phyloP scores from a whole-genome alignment of 805 yeast genomes.

The Tetrapisispora taiwanensis region DNA sequence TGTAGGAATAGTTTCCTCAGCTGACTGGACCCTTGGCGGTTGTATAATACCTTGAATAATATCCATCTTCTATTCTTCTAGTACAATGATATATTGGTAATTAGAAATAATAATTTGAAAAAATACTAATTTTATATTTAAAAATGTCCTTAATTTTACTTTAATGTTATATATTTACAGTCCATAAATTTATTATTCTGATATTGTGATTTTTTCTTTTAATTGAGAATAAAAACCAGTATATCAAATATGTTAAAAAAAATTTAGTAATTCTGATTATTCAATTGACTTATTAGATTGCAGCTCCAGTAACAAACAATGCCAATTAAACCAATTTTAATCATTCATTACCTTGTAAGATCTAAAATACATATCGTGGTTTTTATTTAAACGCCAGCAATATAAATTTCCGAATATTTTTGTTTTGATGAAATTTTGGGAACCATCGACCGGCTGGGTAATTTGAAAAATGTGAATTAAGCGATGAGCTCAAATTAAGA shows the following conservation, averaged over 20 bases:
- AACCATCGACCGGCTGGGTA: background rate
- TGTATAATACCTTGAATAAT: slow-evolving; percentile 33
- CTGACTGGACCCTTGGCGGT: slow-evolving; percentile 46
- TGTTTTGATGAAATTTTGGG: background rate
- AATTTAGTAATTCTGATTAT: background rate
- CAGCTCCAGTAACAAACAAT: no score
- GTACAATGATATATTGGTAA: no score
- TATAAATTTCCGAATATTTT: background rate
- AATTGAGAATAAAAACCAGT: no score
- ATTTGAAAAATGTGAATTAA: background rate
- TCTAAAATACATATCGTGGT: background rate
- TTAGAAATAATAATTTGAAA: no score
- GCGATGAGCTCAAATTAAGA: background rate
- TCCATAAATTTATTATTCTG: background rate
- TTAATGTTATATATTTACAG: background rate
- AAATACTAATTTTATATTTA: no score
- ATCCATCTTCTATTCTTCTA: slow-evolving; percentile 24
- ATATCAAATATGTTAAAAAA: no score
- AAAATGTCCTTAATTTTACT: no score
- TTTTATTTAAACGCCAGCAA: background rate
- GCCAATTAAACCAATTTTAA: no score
- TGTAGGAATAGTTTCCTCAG: slow-evolving; percentile 78
- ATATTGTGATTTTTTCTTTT: no score
- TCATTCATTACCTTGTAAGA: background rate
- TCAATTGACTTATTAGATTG: no score